Conservation (phyloP, 345 rosid genomes). For the Brassica incana region DNA sequence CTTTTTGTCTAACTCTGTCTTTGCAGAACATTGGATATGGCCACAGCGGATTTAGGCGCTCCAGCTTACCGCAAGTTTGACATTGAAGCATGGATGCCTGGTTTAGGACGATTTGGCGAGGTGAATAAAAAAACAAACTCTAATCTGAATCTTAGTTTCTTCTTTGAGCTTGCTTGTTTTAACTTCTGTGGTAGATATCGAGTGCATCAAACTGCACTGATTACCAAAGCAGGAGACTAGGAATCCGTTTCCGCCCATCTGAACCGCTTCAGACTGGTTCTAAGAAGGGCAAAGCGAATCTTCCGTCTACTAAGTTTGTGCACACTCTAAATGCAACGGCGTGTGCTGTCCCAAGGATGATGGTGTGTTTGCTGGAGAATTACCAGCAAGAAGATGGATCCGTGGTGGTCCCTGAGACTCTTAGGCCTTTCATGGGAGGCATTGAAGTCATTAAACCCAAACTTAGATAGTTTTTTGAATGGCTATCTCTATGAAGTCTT, state of each 20-base stretch:
- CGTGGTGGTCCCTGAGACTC: constrained; percentile 65
- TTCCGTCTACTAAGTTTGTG: constrained; percentile 66
- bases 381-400: constrained; percentile 94
- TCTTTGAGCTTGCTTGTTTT: not conserved
- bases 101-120: constrained; percentile 90
- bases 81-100: constrained; percentile 99
- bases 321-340: constrained; percentile 96
- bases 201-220: constrained; percentile 96
- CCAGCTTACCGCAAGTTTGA: constrained; percentile 96
- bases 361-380: constrained; percentile 82
- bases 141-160: not conserved
- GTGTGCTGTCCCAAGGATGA: constrained; percentile 93
- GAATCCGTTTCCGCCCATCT: constrained; percentile 81
- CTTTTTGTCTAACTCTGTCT: constrained; percentile 11
- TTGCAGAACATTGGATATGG: constrained; percentile 88
- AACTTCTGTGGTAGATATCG: constrained; percentile 51
- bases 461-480: constrained; percentile 22
- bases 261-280: constrained; percentile 48
- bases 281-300: constrained; percentile 66
- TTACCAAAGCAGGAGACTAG: constrained; percentile 90
- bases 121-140: constrained; percentile 41
- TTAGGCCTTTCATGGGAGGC: constrained; percentile 90
- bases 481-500: not conserved
- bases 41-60: constrained; percentile 83
- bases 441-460: constrained; percentile 63